Conservation (phyloP, 2,329 filamentous ascomycete genomes). For the Zopfia rhizophila region DNA sequence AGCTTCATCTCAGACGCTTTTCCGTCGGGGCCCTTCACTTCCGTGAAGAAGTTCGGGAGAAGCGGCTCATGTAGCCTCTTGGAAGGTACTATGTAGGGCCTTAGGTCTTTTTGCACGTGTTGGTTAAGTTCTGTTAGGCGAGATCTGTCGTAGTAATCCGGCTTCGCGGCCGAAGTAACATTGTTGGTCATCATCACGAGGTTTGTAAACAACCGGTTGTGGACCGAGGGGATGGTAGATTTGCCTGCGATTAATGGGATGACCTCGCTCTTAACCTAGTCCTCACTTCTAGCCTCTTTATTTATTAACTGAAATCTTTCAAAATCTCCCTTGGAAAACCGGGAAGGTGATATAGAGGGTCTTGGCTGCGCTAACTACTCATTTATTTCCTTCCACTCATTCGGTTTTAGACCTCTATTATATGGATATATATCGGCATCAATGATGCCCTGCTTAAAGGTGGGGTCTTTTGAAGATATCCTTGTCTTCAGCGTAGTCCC, state of each 20-base stretch:
- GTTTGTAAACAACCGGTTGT: slow-evolving; percentile 43
- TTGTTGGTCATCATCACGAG: slow-evolving; percentile 51
- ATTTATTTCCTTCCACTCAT: slow-evolving; percentile 23
- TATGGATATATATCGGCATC: slow-evolving; percentile 16
- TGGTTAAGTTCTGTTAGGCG: slow-evolving; percentile 26
- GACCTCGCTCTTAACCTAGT: slow-evolving; percentile 21
- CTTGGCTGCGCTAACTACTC: slow-evolving; percentile 19
- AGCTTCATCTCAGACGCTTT: slow-evolving; percentile 22
- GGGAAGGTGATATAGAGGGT: slow-evolving; percentile 17
- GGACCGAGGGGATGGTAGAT: slow-evolving; percentile 15
- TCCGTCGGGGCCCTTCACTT: slow-evolving; percentile 27
- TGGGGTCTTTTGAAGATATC: slow-evolving; percentile 17
- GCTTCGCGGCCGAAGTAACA: slow-evolving; percentile 37
- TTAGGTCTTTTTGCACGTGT: slow-evolving; percentile 21
- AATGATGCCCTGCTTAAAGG: slow-evolving; percentile 20
- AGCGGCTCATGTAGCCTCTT: slow-evolving; percentile 41
- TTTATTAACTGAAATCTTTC: slow-evolving; percentile 27
- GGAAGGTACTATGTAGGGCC: slow-evolving; percentile 46
- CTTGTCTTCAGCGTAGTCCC: slow-evolving; percentile 15
- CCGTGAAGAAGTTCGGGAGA: slow-evolving; percentile 48
- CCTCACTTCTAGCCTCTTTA: slow-evolving; percentile 21
- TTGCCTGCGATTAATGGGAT: slow-evolving; percentile 25
- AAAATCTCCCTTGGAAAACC: slow-evolving; percentile 21
- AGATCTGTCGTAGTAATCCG: slow-evolving; percentile 48
- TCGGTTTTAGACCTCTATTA: slow-evolving; percentile 20